A percentile compares a stretch with the other conserved stretches of the same genome.
These are phyloP conservation scores for Arabis hirsuta DNA, from an alignment of 345 rosid genomes.

Conservation along the genomic window DNA sequence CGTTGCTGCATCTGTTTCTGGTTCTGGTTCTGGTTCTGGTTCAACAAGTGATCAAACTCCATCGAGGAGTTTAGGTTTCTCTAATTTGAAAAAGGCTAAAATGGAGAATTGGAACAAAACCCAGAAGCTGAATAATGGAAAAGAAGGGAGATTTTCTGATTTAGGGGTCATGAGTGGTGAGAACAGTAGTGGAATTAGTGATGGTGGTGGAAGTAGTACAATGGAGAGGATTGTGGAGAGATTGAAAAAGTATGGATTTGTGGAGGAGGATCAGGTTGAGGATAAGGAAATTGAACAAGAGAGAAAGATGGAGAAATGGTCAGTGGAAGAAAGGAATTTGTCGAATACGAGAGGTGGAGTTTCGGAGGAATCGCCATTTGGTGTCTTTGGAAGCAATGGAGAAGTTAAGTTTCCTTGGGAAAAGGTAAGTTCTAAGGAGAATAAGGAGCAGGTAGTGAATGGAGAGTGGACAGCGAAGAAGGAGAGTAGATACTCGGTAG, in stretches of 20 bases:
- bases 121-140: constrained; percentile 53
- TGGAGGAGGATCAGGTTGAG: constrained; percentile 42
- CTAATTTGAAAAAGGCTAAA: constrained; percentile 2
- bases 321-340: constrained; percentile 65
- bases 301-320: constrained; percentile 64
- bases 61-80: constrained; percentile 31
- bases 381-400: constrained; percentile 48
- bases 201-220: constrained; percentile 53
- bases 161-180: constrained; percentile 43
- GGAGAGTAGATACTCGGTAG: constrained; percentile 66
- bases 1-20: constrained; percentile 11
- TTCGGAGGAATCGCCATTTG: constrained; percentile 55
- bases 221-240: constrained; percentile 88
- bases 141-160: constrained; percentile 42
- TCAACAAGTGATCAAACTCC: constrained; percentile 31
- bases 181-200: constrained; percentile 16
- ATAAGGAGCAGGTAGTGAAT: constrained; percentile 42
- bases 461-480: constrained; percentile 58
- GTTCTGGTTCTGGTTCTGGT: no score
- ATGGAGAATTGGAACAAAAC: constrained; percentile 53
- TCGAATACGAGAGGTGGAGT: constrained; percentile 65
- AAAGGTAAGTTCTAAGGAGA: constrained; percentile 50
- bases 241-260: constrained; percentile 69
- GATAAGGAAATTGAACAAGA: constrained; percentile 39
- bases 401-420: constrained; percentile 93